Evolutionary conservation across 1,139 yeast species (phyloP), one percentile per base, ranked within the genome.

Genomic region (Candida sp.): DNA sequence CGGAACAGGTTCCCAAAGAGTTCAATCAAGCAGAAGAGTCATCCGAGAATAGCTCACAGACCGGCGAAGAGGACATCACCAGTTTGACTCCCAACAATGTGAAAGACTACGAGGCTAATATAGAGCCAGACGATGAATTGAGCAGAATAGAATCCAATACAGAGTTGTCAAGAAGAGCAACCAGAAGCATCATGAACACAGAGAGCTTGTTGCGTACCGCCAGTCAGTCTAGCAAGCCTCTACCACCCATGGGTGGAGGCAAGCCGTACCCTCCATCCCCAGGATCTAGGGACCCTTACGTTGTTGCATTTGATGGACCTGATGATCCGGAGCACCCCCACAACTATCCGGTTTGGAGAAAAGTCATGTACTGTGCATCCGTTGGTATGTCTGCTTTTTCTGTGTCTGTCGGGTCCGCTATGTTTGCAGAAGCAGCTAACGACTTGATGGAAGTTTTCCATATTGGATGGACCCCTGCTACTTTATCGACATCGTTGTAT

Each of bases 271-370:
- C 80, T 1, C 72, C 77, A 4, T 52, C 64, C 6, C 62, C 72
- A 34, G 75, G 75, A 1, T 69, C 68, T 28, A 63, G 73, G 48
- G 68, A 65, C 6, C 68, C 70, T 2, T 75, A 72, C 54, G 61
- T 65, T 5, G 79, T 75, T n/a, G 62, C 67, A 38, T 83, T 68
- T 57, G 81, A 77, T 54, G 85, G 85, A 1, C 77, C 78, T 1
- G 69, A 75, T 27, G 87, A 83, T 59, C 83, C 84, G 1, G 45
- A 54, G 0, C 76, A 72, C 57, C 86, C 87, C 0, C 72, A 69
- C 51, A 83, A 82, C 59, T 81, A 80, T 75, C 59, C 79, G 2
- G 35, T 68, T 28, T 37, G 44, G 33, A 65, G 61, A 31, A 78
- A 79, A 57, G 23, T 72, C 3, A 30, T 58, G 3, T 62, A 60